These are phyloP conservation scores for Phaeosphaeria sp. DNA, from an alignment of 2,329 filamentous ascomycete species.

Conservation along the genomic window DNA sequence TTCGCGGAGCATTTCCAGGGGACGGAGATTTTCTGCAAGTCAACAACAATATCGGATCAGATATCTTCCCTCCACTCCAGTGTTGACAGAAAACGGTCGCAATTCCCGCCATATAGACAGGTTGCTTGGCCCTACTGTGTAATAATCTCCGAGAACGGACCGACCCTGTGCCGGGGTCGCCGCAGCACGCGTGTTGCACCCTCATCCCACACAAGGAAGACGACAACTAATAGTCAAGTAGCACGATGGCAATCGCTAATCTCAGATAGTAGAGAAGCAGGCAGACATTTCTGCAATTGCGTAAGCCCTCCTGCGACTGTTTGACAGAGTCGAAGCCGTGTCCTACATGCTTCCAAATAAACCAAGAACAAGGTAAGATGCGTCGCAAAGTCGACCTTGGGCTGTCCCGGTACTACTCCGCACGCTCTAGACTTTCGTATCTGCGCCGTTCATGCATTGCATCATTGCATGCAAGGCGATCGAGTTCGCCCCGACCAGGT, in stretches of 20 bases:
- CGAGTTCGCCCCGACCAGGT: not conserved
- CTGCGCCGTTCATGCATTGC: not conserved
- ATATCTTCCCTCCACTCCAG: not conserved
- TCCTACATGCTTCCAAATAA: not conserved
- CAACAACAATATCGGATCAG: not conserved
- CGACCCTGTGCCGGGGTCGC: not conserved
- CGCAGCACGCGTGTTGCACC: not conserved
- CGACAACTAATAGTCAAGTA: not conserved
- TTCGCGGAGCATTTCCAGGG: not conserved
- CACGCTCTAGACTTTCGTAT: not conserved
- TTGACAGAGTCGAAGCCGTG: not conserved
- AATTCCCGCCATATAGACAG: not conserved
- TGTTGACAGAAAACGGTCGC: not conserved
- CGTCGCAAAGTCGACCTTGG: not conserved
- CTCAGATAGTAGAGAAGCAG: not conserved
- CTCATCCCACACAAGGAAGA: not conserved
- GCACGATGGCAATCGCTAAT: not conserved
- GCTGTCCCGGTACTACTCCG: not conserved
- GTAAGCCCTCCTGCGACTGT: not conserved
- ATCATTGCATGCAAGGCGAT: not conserved
- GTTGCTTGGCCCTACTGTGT: not conserved
- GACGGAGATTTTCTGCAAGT: not conserved
- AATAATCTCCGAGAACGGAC: not conserved
- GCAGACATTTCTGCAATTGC: not conserved
- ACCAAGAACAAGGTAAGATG: not conserved